Base-by-base conservation (phyloP, 495 filamentous ascomycete species). In the Podospora conica region DNA sequence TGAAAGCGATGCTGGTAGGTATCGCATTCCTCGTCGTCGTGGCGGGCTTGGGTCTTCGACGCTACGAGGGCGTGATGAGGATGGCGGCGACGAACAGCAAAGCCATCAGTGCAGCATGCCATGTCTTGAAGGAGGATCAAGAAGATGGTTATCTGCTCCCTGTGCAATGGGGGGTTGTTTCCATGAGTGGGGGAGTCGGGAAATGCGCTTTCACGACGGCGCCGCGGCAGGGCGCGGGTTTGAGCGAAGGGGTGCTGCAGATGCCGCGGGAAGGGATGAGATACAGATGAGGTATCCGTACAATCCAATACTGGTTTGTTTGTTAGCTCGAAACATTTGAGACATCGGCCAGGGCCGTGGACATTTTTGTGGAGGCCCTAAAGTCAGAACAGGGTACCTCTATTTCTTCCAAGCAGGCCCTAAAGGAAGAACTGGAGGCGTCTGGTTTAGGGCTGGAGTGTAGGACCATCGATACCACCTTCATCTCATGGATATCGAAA, bases 41-140 rank as follows among this genome's bases (percentile, higher is more conserved):
- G 33, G 31, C 67, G 4, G 7, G 29, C 6, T 18, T 71, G 8
- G 67, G 70, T 0, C 65, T 66, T 11, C 61, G 70, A 1, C 55
- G 12, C 4, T 71, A 71, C 29, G 70, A 69, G 18, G 67, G 65
- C 0, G 64, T 56, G 1, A 71, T 71, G 70, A 58, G 70, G 15
- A 60, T 71, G 62, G 65, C 67, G 8, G 59, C 67, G 3, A 71
- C 67, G 15, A 69, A 71, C 29, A 69, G 67, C 27, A 58, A 53
- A 21, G 70, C 70, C 1, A 71, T 71, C 59, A 71, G 70, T 27
- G 70, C 70, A 0, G 70, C 70, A 1, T 71, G 70, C 24, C 70
- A 71, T 22, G 61, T 54, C 11, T 40, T 66, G 1, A 12, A 18
- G 2, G 68, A 66, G 40, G 70, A 67, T 29, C 59, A 55, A 10